phyloP scores from a whole-genome alignment of 108 stramenopile species.

The Discostella stelligeroides region DNA sequence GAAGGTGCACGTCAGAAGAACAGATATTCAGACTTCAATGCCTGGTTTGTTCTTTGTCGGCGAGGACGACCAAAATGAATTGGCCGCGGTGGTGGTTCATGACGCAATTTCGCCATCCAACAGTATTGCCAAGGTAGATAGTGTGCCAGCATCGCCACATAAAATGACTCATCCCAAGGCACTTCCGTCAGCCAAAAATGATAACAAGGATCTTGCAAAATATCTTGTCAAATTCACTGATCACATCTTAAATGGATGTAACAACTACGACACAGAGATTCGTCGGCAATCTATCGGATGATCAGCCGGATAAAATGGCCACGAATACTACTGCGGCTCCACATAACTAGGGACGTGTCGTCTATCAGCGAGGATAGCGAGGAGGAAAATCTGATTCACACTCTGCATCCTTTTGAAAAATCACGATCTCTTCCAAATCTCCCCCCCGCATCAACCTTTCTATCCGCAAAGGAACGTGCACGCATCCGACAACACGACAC shows the following conservation, averaged over 20 bases:
- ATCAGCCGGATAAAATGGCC: too few species aligned
- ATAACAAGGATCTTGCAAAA: slow-evolving; percentile 8
- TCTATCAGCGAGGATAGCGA: too few species aligned
- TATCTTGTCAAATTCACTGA: slow-evolving; percentile 3
- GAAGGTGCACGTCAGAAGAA: too few species aligned
- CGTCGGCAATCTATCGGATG: too few species aligned
- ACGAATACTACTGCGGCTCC: too few species aligned
- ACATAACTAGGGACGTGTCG: too few species aligned
- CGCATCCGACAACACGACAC: slow-evolving; percentile 12
- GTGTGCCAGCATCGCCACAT: neutral
- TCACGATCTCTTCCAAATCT: slow-evolving; percentile 2
- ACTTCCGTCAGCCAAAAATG: neutral
- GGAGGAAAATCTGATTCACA: neutral
- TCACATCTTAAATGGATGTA: slow-evolving; percentile 13
- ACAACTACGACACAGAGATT: slow-evolving; percentile 2
- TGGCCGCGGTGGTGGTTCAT: neutral
- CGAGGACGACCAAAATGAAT: neutral
- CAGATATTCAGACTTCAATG: neutral
- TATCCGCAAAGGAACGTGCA: slow-evolving; percentile 8
- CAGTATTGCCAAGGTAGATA: too few species aligned
- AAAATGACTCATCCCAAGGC: neutral
- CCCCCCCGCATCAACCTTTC: slow-evolving; percentile 14
- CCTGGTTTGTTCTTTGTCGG: neutral
- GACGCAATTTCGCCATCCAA: too few species aligned
- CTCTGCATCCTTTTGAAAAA: neutral